These are phyloP conservation scores for Penicillium aurantiogriseum DNA, from an alignment of 2,329 filamentous ascomycete genomes.

Conservation along the genomic window DNA sequence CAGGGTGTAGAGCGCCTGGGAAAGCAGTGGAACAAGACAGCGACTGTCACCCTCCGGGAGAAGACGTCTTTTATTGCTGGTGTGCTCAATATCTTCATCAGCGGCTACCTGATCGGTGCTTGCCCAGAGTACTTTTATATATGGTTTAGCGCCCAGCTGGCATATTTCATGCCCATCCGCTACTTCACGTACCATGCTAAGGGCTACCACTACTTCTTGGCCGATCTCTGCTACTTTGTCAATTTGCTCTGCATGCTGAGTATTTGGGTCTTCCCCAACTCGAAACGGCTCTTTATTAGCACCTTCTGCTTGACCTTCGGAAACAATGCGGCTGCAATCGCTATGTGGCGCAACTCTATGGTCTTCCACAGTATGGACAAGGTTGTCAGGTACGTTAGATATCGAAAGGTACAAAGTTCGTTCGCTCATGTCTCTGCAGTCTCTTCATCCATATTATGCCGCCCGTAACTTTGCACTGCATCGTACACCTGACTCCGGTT, in stretches of 20 bases:
- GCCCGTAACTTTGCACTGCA: conserved; percentile 85
- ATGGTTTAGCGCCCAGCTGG: conserved; percentile 85
- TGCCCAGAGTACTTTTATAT: conserved; percentile 81
- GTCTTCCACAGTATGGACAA: conserved; percentile 99
- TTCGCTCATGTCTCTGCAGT: conserved; percentile 39
- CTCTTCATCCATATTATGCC: conserved; percentile 99
- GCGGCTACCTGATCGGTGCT: conserved; percentile 86
- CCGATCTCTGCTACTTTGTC: conserved; percentile 97
- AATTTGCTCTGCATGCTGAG: conserved; percentile 79
- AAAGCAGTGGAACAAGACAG: conserved; percentile 83
- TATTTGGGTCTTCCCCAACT: conserved; percentile 86
- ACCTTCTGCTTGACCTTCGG: conserved; percentile 91
- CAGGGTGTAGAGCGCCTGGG: conserved; percentile 83
- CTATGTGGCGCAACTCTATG: conserved; percentile 98
- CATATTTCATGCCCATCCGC: conserved; percentile 97
- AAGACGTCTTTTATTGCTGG: conserved; percentile 96
- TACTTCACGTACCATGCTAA: conserved; percentile 87
- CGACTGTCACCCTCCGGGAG: conserved; percentile 82
- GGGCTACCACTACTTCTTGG: conserved; percentile 95
- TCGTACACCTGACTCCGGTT: conserved; percentile 75
- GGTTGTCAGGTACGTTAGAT: conserved; percentile 68
- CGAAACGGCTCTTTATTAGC: conserved; percentile 87
- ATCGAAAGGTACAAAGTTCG: neutral
- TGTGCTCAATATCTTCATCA: conserved; percentile 96
- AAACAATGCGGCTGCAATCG: conserved; percentile 96